Evolutionary conservation across 176 grass and related monocot species (phyloP).

Genomic region (Urochloa ruziziensis): DNA sequence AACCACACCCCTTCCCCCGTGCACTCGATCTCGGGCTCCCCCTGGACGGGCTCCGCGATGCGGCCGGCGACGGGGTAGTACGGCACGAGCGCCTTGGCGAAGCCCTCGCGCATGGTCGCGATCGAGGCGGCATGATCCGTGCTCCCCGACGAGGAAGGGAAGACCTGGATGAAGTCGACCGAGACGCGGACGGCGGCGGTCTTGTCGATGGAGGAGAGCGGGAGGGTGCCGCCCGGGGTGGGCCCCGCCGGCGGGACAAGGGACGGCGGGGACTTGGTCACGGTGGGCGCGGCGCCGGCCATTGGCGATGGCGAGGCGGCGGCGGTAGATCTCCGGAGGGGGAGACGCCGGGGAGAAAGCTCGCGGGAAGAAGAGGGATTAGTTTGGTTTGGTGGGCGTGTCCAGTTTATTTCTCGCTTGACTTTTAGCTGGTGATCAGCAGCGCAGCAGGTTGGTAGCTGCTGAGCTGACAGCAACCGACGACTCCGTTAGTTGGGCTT

Average conservation of each 20-base stretch:
- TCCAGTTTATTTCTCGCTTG: background rate
- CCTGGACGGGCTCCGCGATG: constrained; percentile 41
- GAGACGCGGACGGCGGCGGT: constrained; percentile 48
- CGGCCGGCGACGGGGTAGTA: constrained; percentile 70
- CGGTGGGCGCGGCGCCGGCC: constrained; percentile 19
- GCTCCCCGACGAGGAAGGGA: background rate
- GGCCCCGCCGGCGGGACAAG: constrained; percentile 34
- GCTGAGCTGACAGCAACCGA: background rate
- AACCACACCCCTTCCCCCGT: constrained; percentile 75
- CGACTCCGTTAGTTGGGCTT: background rate
- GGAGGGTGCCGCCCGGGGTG: constrained; percentile 43
- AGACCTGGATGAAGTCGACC: constrained; percentile 69
- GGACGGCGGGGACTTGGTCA: constrained; percentile 43
- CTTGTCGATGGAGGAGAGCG: constrained; percentile 72
- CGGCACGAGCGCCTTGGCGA: constrained; percentile 56
- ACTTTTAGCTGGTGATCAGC: background rate
- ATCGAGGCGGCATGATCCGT: background rate
- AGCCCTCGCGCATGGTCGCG: constrained; percentile 33
- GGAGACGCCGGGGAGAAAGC: background rate
- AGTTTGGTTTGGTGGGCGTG: background rate
- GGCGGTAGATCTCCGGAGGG: background rate
- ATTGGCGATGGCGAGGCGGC: background rate
- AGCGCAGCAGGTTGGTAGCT: background rate
- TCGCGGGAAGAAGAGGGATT: background rate
- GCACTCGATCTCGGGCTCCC: constrained; percentile 58